Evolutionary conservation across 768 basidiomycete genomes (phyloP).

Genomic region (Hysterangium stoloniferum): DNA sequence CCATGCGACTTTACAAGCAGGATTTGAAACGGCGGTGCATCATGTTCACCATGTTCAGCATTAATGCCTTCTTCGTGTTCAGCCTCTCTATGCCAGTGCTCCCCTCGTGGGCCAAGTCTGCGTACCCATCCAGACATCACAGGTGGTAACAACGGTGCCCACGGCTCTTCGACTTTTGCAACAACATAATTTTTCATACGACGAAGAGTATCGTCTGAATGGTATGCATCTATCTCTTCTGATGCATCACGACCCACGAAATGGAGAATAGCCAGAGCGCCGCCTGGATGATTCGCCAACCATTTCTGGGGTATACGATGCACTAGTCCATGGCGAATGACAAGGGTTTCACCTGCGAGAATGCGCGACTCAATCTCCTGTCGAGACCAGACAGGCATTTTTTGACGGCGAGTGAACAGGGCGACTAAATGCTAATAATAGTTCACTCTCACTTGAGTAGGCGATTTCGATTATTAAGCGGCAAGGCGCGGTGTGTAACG

Average conservation of each 20-base stretch:
- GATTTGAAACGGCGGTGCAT: slow-evolving; percentile 40
- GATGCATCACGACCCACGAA: slow-evolving; percentile 93
- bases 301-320: slow-evolving; percentile 63
- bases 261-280: slow-evolving; percentile 81
- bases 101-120: slow-evolving; percentile 37
- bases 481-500: not conserved
- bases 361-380: slow-evolving; percentile 62
- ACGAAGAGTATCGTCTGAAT: slow-evolving; percentile 46
- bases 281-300: slow-evolving; percentile 88
- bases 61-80: no score
- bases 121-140: slow-evolving; percentile 79
- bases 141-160: slow-evolving; percentile 81
- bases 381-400: slow-evolving; percentile 33
- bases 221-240: slow-evolving; percentile 92
- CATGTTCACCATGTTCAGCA: slow-evolving; percentile 30
- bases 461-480: no score
- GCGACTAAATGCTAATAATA: not conserved
- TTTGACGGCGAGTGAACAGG: no score
- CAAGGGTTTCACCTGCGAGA: slow-evolving; percentile 63
- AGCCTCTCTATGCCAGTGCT: slow-evolving; percentile 60
- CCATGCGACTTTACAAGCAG: slow-evolving; percentile 48
- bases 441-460: no score
- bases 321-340: slow-evolving; percentile 62
- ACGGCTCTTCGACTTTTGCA: slow-evolving; percentile 59
- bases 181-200: slow-evolving; percentile 59